Percentiles rank a stretch among this genome's conserved stretches.
These are phyloP conservation scores for Eucalyptus marginata DNA, from an alignment of 345 rosid genomes.

Conservation along the genomic window DNA sequence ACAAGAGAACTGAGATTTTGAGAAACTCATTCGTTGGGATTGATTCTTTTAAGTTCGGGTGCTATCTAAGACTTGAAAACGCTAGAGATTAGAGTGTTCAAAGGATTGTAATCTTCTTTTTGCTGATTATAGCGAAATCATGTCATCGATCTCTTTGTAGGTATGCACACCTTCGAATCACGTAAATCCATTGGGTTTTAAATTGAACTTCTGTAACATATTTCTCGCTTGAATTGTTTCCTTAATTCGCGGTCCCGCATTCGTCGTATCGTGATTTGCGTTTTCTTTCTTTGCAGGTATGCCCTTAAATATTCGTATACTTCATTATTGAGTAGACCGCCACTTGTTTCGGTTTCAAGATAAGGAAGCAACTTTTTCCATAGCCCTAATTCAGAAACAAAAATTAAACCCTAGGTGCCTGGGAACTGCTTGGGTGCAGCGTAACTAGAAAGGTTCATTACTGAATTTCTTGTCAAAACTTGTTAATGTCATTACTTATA, in stretches of 20 bases:
- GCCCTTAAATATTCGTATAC: neutral
- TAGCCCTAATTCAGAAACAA: neutral
- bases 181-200: neutral
- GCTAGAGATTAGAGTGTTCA: rapidly evolving
- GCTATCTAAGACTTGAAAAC: neutral
- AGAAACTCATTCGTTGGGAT: neutral
- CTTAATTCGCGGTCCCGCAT: neutral
- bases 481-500: neutral
- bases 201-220: neutral
- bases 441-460: no score
- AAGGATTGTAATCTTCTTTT: neutral
- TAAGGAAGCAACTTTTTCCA: neutral
- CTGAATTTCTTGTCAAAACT: no score
- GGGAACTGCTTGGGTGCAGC: neutral
- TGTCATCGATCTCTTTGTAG: neutral
- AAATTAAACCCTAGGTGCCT: neutral
- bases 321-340: neutral
- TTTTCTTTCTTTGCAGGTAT: neutral
- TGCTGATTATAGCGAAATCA: neutral
- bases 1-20: neutral
- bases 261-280: neutral
- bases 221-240: neutral
- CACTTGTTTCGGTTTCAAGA: neutral
- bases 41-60: neutral
- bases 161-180: neutral